These are phyloP conservation scores for Hemisphaericaspora lyxosophila DNA, from an alignment of 1,139 yeast genomes.

Conservation along the genomic window DNA sequence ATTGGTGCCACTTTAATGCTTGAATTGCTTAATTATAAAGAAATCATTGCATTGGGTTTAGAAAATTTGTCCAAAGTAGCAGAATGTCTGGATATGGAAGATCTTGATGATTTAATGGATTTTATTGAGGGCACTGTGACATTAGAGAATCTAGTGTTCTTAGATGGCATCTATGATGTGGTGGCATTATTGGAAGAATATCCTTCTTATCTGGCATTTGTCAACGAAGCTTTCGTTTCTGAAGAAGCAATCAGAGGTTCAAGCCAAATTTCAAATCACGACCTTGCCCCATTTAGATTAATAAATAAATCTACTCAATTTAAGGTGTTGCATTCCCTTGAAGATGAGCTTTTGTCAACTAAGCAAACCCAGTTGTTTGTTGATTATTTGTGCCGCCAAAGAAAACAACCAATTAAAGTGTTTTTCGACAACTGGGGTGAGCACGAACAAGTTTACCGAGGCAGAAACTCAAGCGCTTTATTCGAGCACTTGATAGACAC, in stretches of 20 bases:
- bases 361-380: slow-evolving; percentile 24
- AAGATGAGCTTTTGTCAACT: slow-evolving; percentile 36
- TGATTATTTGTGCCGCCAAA: slow-evolving; percentile 16
- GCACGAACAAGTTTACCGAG: slow-evolving; percentile 33
- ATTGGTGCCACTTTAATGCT: slow-evolving; percentile 75
- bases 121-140: slow-evolving; percentile 6
- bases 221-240: slow-evolving; percentile 32
- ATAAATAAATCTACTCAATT: slow-evolving; percentile 9
- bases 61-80: slow-evolving; percentile 1
- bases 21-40: slow-evolving; percentile 45
- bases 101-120: slow-evolving; percentile 2
- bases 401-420: slow-evolving; percentile 10
- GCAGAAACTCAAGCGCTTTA: neutral
- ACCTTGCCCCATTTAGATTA: slow-evolving; percentile 4
- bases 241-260: slow-evolving; percentile 22
- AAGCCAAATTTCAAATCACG: slow-evolving; percentile 23
- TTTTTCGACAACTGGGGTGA: slow-evolving; percentile 27
- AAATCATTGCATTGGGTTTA: slow-evolving; percentile 19
- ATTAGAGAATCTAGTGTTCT: slow-evolving; percentile 19
- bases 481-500: neutral
- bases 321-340: slow-evolving; percentile 27
- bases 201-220: slow-evolving; percentile 32
- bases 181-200: slow-evolving; percentile 34
- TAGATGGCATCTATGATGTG: slow-evolving; percentile 44
- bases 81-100: neutral